These are phyloP conservation scores for Brachypodium distachyon DNA, from an alignment of 202 grass and related monocot genomes.

Conservation along the genomic window DNA sequence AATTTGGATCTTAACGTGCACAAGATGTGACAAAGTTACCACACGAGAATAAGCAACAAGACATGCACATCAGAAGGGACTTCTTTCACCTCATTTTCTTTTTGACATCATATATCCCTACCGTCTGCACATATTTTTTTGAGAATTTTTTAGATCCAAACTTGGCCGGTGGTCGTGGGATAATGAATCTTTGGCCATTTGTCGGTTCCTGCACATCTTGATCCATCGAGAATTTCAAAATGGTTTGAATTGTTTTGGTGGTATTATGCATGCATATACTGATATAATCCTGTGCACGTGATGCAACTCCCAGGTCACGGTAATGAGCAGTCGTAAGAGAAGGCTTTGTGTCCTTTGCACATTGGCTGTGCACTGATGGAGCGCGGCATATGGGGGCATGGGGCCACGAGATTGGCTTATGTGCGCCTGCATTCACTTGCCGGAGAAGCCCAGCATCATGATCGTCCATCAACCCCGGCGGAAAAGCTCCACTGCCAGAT, in stretches of 20 bases:
- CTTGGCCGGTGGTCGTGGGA: background rate
- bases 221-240: conserved; percentile 22
- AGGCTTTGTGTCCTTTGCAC: background rate
- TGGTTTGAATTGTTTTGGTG: conserved; percentile 14
- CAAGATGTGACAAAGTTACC: background rate
- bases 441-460: conserved; percentile 24
- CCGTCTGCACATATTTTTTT: background rate
- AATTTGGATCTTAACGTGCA: background rate
- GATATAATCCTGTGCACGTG: conserved; percentile 12
- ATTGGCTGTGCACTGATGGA: background rate
- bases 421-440: conserved; percentile 27
- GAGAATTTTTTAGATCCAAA: background rate
- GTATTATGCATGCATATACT: background rate
- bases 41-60: background rate
- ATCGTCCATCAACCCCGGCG: background rate
- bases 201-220: conserved; percentile 4
- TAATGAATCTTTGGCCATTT: background rate
- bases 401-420: too few relatives aligned
- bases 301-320: background rate
- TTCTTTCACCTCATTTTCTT: background rate
- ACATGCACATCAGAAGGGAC: background rate
- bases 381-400: background rate
- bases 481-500: conserved; percentile 18
- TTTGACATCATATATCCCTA: background rate
- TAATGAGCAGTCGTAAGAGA: background rate